Base-by-base conservation (phyloP, 2,329 filamentous ascomycete genomes). In the Epicoccum nigrum region DNA sequence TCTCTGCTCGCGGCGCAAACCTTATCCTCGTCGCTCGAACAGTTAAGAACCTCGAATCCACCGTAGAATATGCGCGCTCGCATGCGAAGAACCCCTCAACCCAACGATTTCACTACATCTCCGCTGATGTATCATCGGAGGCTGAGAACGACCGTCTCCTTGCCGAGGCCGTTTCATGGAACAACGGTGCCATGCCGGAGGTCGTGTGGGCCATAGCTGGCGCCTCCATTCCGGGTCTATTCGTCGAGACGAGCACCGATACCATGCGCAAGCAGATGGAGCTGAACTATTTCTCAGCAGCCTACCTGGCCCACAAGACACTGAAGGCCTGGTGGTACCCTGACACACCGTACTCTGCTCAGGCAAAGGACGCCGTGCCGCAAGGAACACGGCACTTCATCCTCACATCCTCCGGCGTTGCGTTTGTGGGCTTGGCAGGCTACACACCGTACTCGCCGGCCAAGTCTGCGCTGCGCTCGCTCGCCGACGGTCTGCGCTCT, bases 191-290 rank as follows among this genome's bases (percentile, higher is more conserved):
- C 19, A 73, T 86, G 21, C 90, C 90, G 0, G 93, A 97, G 69
- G 81, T 97, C 49, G 89, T 97, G 27, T 97, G 94, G 92, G 92
- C 90, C 70, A 83, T 92, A 42, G 93, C 93, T 3, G 93, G 93
- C 54, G 80, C 83, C 58, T 83, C 89, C 5, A 81, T 79, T 13
- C 92, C 92, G 0, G 81, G 84, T 28, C 86, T 96, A 55, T 96
- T 93, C 77, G 73, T 89, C 59, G 89, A 96, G 55, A 85, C 85
- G 31, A 81, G 88, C 7, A 77, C 90, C 44, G 77, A 85, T 7
- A 83, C 82, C 9, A 77, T 92, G 59, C 83, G 87, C 33, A 78
- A 81, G 58, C 90, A 96, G 72, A 96, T 96, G 90, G 90, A 96
- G 68, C 83, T 93, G 62, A 93, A 97, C 76, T 97, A 90, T 77